Conservation (phyloP, 2,329 filamentous ascomycete genomes). For the Hypoxylon rubiginosum region DNA sequence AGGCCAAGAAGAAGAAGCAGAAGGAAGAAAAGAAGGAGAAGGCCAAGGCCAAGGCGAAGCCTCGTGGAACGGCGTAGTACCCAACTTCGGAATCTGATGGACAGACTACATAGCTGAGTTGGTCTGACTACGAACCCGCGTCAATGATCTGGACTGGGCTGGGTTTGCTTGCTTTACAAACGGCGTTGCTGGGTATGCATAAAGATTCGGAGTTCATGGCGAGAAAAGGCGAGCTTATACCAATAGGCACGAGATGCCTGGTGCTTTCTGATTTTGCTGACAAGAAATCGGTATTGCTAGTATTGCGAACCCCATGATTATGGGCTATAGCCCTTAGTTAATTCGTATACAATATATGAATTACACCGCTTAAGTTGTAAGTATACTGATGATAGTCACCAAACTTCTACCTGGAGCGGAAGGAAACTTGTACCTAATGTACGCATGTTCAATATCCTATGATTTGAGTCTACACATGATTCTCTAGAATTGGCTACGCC, state of each 20-base stretch:
- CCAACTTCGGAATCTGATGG: not conserved
- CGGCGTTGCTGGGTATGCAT: constrained; percentile 44
- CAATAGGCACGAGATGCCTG: constrained; percentile 28
- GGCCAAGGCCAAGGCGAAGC: constrained; percentile 89
- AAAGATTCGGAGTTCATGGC: constrained; percentile 44
- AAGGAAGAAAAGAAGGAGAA: constrained; percentile 97
- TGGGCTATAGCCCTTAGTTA: constrained; percentile 9
- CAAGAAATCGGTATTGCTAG: constrained; percentile 6
- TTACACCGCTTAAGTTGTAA: not conserved
- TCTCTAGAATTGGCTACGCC: not conserved
- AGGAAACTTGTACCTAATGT: not conserved
- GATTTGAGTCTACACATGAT: not conserved
- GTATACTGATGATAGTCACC: not conserved
- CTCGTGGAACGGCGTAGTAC: constrained; percentile 66
- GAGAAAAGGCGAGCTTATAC: constrained; percentile 34
- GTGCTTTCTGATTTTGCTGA: constrained; percentile 26
- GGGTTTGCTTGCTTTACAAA: constrained; percentile 25
- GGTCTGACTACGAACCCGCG: not conserved
- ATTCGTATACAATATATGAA: not conserved
- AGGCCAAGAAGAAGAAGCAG: constrained; percentile 93
- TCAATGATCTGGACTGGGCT: constrained; percentile 14
- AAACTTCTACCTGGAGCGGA: not conserved
- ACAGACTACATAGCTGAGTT: not conserved
- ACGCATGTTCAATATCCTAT: not conserved
- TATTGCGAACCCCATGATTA: not conserved